Percentiles rank a stretch among this genome's conserved stretches.
These are phyloP conservation scores for Fragaria vesca DNA, from an alignment of 306 rosid genomes.

Conservation along the genomic window DNA sequence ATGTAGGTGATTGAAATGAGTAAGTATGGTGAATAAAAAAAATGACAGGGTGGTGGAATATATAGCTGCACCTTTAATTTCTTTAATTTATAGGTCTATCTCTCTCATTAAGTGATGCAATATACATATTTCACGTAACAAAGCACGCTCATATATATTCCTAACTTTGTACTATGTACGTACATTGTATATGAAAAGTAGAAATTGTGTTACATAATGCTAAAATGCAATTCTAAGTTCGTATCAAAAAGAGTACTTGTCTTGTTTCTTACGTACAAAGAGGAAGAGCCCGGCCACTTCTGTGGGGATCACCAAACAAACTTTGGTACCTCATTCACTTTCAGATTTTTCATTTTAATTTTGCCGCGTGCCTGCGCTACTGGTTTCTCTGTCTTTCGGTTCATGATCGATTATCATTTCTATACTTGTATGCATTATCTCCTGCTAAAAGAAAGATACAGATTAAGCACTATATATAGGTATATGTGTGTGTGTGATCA, in stretches of 20 bases:
- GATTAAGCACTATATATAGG: background rate
- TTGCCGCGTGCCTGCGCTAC: no score
- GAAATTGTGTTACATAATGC: background rate
- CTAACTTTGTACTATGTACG: background rate
- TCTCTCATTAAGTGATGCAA: no score
- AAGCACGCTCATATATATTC: no score
- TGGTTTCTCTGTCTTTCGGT: background rate
- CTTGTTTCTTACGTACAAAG: background rate
- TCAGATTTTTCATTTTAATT: background rate
- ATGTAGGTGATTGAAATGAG: no score
- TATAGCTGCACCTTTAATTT: no score
- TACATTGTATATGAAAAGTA: background rate
- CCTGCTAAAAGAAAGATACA: background rate
- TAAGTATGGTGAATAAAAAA: no score
- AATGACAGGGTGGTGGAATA: no score
- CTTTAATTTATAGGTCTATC: no score
- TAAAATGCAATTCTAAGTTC: background rate
- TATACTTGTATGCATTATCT: background rate
- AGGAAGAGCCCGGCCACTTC: background rate
- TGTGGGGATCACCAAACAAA: constrained; percentile 4
- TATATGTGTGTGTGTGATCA: background rate
- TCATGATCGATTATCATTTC: background rate
- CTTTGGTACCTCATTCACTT: background rate
- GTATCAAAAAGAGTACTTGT: background rate
- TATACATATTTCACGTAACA: no score